A percentile compares a stretch with the other conserved stretches of the same genome.
Evolutionary conservation across 148 eudicot genomes (phyloP).

Genomic region (Amaranthus palmeri): DNA sequence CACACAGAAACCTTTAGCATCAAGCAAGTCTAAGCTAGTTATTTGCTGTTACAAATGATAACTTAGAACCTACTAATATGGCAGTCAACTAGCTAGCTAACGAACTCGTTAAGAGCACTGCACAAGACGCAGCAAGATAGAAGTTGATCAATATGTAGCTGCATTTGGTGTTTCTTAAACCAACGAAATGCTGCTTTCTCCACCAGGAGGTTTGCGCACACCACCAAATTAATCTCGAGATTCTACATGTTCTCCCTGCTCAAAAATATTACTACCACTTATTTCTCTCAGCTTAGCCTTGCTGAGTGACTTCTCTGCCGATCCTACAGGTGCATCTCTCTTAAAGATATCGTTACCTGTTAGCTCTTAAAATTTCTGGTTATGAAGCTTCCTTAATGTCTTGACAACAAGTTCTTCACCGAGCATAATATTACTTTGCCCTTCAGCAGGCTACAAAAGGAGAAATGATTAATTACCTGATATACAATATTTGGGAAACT

Average conservation of each 20-base stretch:
- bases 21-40: slow-evolving; percentile 18
- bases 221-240: slow-evolving; percentile 78
- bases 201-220: slow-evolving; percentile 91
- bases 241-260: slow-evolving; percentile 54
- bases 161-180: slow-evolving; percentile 30
- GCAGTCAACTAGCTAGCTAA: slow-evolving; percentile 29
- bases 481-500: not conserved
- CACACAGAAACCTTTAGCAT: slow-evolving; percentile 6
- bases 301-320: slow-evolving; percentile 75
- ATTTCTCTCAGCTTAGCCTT: slow-evolving; percentile 85
- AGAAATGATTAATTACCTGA: not conserved
- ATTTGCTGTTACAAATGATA: slow-evolving; percentile 10
- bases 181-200: slow-evolving; percentile 85
- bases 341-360: slow-evolving; percentile 87
- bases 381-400: slow-evolving; percentile 65
- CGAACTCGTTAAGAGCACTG: slow-evolving; percentile 11
- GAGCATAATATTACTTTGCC: slow-evolving; percentile 78
- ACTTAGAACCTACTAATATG: slow-evolving; percentile 17
- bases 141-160: slow-evolving; percentile 11
- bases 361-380: slow-evolving; percentile 87
- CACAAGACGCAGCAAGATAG: slow-evolving; percentile 4
- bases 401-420: slow-evolving; percentile 67
- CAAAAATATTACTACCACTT: slow-evolving; percentile 80
- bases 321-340: slow-evolving; percentile 70
- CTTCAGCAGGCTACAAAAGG: slow-evolving; percentile 79